Percentiles rank a stretch among this genome's conserved stretches.
Conservation (phyloP, 345 rosid species). For the Hypericum androsaemum region DNA sequence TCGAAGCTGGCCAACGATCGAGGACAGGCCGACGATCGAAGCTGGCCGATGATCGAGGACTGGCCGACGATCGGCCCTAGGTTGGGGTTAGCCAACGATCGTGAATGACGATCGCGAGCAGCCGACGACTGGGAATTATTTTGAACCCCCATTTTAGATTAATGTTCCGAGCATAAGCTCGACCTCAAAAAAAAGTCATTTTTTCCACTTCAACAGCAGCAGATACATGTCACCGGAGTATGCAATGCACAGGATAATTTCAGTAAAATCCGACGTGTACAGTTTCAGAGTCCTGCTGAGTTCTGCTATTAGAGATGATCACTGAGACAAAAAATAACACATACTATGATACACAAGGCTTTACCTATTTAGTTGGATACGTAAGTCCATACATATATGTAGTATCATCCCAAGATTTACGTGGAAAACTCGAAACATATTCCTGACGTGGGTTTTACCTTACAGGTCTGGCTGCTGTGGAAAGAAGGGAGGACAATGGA, state of each 20-base stretch:
- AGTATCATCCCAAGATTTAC: background rate
- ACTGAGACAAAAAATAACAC: constrained; percentile 34
- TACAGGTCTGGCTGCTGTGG: constrained; percentile 8
- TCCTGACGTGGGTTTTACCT: no score
- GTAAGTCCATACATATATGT: constrained; percentile 42
- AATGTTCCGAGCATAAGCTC: no score
- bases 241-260: constrained; percentile 55
- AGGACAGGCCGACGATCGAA: no score
- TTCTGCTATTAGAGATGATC: constrained; percentile 51
- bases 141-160: no score
- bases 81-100: no score
- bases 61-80: no score
- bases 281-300: constrained; percentile 60
- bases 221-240: constrained; percentile 85
- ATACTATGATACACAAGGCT: constrained; percentile 18
- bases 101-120: no score
- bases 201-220: constrained; percentile 26
- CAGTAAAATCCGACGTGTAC: constrained; percentile 57
- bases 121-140: no score
- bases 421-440: background rate
- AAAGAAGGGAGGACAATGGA: constrained; percentile 1
- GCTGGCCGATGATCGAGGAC: no score
- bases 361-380: constrained; percentile 35
- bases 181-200: no score
- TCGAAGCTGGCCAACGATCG: no score